Evolutionary conservation across 768 basidiomycete species (phyloP), one percentile per base, ranked within the genome.

Genomic region (Gloeopeniophorella convolvens): DNA sequence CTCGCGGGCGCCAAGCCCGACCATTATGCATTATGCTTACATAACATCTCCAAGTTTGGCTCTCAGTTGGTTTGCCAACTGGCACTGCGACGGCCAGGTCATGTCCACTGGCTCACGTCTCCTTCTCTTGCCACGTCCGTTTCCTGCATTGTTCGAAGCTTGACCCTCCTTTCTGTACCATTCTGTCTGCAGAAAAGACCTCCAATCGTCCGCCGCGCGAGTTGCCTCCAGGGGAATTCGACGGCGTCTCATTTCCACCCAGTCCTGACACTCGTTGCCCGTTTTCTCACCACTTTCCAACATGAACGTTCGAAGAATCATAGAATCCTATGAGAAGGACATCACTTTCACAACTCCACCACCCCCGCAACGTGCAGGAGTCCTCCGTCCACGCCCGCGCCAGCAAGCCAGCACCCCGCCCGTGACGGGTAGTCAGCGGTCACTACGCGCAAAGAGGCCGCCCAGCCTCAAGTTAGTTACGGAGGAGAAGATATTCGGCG

Each of bases 271-370:
- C 6, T 30, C 20, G 16, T n/a, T 23, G n/a, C 28, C 35, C 5
- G n/a, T 4, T 18, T 42, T 28, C 20, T 13, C 26, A 18, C 23
- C 21, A 10, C 26, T 35, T 46, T 36, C 33, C 23, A 15, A 23
- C 12, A 53, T 54, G 52, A 54, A 48, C 35, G 52, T 54, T 21
- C 35, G 52, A 33, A 54, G 44, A 23, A 21, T 48, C 6, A 32
- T 54, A 15, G 24, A 54, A 28, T 54, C 52, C 33, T 54, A 43
- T 24, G 52, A 54, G 35, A 41, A 44, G 28, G 52, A 43, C 13
- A 31, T 8, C 5, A 11, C 32, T 48, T 2, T 42, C 15, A 31
- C 13, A 18, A 16, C 21, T 26, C 4, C 27, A 18, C 26, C 12
- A 3, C 27, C 18, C 32, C 21, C 41, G n/a, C 5, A 27, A 15